Conservation (phyloP, 2,329 filamentous ascomycete genomes). For the Sporothrix humicola region DNA sequence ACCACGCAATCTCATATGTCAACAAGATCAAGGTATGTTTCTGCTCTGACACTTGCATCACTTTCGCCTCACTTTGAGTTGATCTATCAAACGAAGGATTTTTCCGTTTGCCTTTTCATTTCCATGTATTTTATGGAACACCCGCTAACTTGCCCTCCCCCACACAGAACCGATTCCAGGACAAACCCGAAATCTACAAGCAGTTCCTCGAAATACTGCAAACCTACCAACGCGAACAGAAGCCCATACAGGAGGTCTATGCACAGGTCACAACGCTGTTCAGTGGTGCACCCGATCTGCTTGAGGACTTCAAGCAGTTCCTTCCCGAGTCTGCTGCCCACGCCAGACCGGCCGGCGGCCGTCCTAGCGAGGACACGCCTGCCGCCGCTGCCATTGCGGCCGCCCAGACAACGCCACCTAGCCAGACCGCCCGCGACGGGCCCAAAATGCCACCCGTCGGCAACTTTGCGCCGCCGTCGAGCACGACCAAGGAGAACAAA, state of each 20-base stretch:
- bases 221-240: conserved; percentile 96
- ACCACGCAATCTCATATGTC: conserved; percentile 98
- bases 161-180: conserved; percentile 87
- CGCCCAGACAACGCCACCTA: conserved; percentile 62
- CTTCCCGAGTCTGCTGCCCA: conserved; percentile 81
- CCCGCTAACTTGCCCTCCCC: not conserved
- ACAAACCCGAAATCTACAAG: conserved; percentile 98
- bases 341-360: conserved; percentile 62
- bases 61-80: conserved; percentile 2
- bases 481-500: conserved; percentile 87
- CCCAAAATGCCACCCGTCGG: conserved; percentile 92
- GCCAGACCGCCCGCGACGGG: conserved; percentile 57
- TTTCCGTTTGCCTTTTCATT: conserved; percentile 13
- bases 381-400: conserved; percentile 53
- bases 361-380: conserved; percentile 70
- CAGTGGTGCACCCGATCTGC: conserved; percentile 86
- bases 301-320: conserved; percentile 99
- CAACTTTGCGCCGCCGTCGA: conserved; percentile 84
- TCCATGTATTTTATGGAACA: too few species aligned
- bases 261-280: conserved; percentile 95
- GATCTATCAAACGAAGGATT: not conserved
- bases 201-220: conserved; percentile 98
- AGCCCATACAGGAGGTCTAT: conserved; percentile 98
- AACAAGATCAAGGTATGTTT: conserved; percentile 94
- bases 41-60: not conserved